phyloP scores from a whole-genome alignment of 139 green algal genomes.

The Diplosphaera chodatii region DNA sequence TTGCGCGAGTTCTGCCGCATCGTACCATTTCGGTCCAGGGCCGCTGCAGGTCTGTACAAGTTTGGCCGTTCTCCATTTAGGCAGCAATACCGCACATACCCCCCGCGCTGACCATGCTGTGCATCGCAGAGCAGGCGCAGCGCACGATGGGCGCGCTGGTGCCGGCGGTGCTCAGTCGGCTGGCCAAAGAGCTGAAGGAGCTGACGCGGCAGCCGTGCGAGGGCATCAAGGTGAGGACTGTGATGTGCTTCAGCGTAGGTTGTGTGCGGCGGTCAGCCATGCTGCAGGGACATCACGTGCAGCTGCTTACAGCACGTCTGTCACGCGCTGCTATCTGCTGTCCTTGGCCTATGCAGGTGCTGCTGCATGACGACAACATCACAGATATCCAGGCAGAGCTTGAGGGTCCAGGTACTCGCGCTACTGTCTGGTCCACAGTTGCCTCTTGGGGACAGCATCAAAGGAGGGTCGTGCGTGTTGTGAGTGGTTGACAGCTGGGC shows the following conservation, averaged over 20 bases:
- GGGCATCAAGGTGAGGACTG: slow-evolving; percentile 58
- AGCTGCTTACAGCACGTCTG: not conserved
- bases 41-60: too few relatives aligned
- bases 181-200: slow-evolving; percentile 65
- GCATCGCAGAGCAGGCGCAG: not conserved
- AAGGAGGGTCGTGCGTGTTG: too few relatives aligned
- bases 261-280: too few relatives aligned
- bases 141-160: not conserved
- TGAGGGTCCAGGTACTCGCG: slow-evolving; percentile 78
- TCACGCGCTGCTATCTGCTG: not conserved
- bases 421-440: too few relatives aligned
- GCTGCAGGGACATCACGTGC: too few relatives aligned
- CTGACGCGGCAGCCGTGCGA: slow-evolving; percentile 58
- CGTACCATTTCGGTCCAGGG: too few relatives aligned
- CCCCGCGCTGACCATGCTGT: not conserved
- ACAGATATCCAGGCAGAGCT: slow-evolving; percentile 79
- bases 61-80: too few relatives aligned
- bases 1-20: too few relatives aligned
- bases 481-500: too few relatives aligned
- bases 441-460: too few relatives aligned
- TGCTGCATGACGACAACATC: slow-evolving; percentile 84
- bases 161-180: slow-evolving; percentile 9
- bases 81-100: too few relatives aligned
- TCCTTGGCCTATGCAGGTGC: slow-evolving; percentile 31
- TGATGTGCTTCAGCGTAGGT: too few relatives aligned